phyloP scores from a whole-genome alignment of 2,329 filamentous ascomycete species.

The Hortaea werneckii region DNA sequence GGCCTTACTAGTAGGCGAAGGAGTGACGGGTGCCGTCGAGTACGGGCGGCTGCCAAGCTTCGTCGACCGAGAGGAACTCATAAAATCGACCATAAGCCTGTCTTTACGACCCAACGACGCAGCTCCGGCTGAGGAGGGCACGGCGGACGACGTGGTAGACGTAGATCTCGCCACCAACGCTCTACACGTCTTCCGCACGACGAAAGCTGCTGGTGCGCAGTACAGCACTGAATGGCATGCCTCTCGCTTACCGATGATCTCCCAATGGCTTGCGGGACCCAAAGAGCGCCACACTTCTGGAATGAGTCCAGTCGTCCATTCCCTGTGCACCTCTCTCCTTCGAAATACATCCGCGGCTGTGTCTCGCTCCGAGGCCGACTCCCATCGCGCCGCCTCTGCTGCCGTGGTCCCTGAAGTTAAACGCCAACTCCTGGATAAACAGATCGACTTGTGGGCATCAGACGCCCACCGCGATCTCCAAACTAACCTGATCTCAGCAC shows the following conservation, averaged over 20 bases:
- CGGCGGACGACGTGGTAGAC: slow-evolving; percentile 43
- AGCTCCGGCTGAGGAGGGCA: slow-evolving; percentile 3
- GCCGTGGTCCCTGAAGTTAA: slow-evolving; percentile 33
- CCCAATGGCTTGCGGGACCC: slow-evolving; percentile 17
- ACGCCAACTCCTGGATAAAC: slow-evolving; percentile 43
- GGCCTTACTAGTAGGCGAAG: slow-evolving; percentile 63
- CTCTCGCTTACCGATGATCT: slow-evolving; percentile 19
- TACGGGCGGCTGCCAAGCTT: slow-evolving; percentile 32
- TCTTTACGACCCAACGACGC: slow-evolving; percentile 19
- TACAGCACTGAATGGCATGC: slow-evolving; percentile 27
- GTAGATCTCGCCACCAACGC: slow-evolving; percentile 52
- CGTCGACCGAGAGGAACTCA: slow-evolving; percentile 28
- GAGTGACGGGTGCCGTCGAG: slow-evolving; percentile 56
- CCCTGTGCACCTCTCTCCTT: slow-evolving; percentile 58
- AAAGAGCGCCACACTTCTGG: slow-evolving; percentile 26
- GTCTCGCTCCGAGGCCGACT: slow-evolving; percentile 30
- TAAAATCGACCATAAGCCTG: slow-evolving; percentile 50
- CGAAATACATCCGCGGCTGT: slow-evolving; percentile 44
- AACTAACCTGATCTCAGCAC: slow-evolving; percentile 66
- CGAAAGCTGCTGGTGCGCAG: slow-evolving; percentile 23
- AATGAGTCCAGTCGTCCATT: slow-evolving; percentile 57
- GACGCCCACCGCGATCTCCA: slow-evolving; percentile 74
- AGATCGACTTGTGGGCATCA: slow-evolving; percentile 65
- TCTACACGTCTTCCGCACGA: slow-evolving; percentile 35
- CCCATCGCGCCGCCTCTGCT: slow-evolving; percentile 25